Conservation (phyloP, 2,329 filamentous ascomycete species). For the Paraphaeosphaeria sporulosa region DNA sequence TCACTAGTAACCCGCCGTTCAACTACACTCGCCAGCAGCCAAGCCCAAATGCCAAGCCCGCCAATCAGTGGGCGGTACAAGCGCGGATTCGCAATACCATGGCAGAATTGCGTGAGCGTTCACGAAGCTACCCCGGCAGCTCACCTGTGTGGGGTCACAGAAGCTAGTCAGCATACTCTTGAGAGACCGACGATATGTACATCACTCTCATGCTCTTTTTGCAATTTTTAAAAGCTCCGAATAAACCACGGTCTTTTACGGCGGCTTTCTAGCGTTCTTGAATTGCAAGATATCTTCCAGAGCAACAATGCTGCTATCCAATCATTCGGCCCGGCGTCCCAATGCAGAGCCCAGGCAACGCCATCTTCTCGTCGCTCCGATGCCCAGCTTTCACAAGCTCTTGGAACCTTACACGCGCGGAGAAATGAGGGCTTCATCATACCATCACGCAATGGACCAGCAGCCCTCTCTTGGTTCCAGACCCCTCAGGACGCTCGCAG, state of each 20-base stretch:
- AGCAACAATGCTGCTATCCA: conserved; percentile 15
- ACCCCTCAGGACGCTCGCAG: conserved; percentile 7
- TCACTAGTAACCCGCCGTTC: background rate
- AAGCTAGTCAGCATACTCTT: conserved; percentile 1
- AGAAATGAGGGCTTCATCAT: conserved; percentile 31
- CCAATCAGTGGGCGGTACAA: conserved; percentile 14
- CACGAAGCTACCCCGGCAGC: background rate
- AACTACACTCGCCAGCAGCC: conserved; percentile 6
- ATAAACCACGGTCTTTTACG: background rate
- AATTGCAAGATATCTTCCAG: background rate
- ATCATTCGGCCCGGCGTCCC: conserved; percentile 17
- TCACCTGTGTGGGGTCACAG: background rate
- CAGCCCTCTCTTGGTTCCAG: conserved; percentile 20
- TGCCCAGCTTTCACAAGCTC: conserved; percentile 43
- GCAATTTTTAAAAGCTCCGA: background rate
- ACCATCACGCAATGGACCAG: conserved; percentile 25
- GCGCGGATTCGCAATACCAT: conserved; percentile 28
- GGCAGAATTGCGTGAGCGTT: conserved; percentile 28
- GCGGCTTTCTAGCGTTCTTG: conserved; percentile 11
- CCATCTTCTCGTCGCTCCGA: conserved; percentile 19
- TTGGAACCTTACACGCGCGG: conserved; percentile 26
- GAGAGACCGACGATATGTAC: background rate
- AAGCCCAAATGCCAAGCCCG: conserved; percentile 21
- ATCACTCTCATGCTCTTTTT: background rate
- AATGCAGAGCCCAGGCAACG: conserved; percentile 24